phyloP scores from a whole-genome alignment of 257 asterid species.

The Prunella vulgaris region DNA sequence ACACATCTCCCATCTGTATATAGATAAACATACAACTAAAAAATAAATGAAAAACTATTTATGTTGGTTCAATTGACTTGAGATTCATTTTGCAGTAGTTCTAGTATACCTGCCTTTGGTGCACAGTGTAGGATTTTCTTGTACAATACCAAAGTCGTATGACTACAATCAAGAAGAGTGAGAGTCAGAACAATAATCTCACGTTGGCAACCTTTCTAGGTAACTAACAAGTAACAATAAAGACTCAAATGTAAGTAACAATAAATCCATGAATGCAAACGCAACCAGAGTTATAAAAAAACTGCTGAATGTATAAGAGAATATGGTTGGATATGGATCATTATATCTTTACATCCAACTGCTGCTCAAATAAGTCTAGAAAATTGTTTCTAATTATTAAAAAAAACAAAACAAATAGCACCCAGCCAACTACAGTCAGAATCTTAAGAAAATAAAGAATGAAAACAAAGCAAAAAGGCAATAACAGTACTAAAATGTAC shows the following conservation, averaged over 20 bases:
- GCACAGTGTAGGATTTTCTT: constrained; percentile 77
- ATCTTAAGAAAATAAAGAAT: background rate
- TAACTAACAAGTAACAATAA: background rate
- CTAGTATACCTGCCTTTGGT: constrained; percentile 69
- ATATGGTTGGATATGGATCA: background rate
- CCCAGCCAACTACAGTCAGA: constrained; percentile 8
- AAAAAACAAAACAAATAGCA: constrained; percentile 15
- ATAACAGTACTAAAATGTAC: constrained; percentile 24
- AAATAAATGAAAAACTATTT: background rate
- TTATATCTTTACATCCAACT: constrained; percentile 30
- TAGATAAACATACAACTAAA: background rate
- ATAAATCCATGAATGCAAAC: background rate
- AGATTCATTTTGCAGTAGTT: constrained; percentile 8
- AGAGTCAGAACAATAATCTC: background rate
- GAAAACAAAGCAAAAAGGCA: background rate
- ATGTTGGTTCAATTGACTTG: background rate
- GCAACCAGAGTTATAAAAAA: background rate
- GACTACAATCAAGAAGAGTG: constrained; percentile 43
- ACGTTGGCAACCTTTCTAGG: background rate
- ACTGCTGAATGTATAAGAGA: no score
- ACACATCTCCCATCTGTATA: constrained; percentile 97
- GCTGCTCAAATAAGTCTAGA: constrained; percentile 10
- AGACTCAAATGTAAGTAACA: no score
- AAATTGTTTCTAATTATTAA: constrained; percentile 18
- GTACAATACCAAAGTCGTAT: constrained; percentile 91